A percentile compares a stretch with the other conserved stretches of the same genome.
phyloP scores from a whole-genome alignment of 2,329 filamentous ascomycete genomes.

The Apiospora kogelbergensis region DNA sequence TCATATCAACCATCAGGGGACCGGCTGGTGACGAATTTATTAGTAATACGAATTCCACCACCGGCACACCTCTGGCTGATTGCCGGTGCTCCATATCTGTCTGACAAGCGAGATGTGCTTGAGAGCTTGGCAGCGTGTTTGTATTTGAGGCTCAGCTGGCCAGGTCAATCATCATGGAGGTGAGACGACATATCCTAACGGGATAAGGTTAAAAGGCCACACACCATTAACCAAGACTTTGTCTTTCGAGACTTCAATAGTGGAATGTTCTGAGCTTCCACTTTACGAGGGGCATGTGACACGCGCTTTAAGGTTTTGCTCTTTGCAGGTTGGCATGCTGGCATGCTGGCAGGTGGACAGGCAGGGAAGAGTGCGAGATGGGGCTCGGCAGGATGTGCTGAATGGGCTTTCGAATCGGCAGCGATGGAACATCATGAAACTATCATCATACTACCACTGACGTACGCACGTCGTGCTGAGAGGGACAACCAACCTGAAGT shows the following conservation, averaged over 20 bases:
- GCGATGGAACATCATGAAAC: constrained; percentile 4
- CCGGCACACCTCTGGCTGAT: background rate
- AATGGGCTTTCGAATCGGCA: background rate
- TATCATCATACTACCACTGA: background rate
- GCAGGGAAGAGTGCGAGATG: background rate
- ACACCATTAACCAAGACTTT: no score
- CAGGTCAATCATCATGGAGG: background rate
- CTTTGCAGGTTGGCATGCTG: background rate
- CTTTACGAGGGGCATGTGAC: background rate
- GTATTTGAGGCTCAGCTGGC: background rate
- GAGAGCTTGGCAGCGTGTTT: background rate
- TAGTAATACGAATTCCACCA: background rate
- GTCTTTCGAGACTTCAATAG: background rate
- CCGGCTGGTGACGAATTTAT: background rate
- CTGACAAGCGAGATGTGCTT: background rate
- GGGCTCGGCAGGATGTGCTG: background rate
- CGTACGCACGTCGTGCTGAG: background rate
- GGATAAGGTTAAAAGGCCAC: background rate
- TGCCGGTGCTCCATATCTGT: background rate
- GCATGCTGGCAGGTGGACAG: background rate
- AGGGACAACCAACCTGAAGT: background rate
- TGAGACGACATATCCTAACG: background rate
- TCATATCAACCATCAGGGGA: background rate
- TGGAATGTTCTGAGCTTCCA: background rate
- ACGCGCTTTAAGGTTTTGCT: background rate